Conservation (phyloP, 345 rosid genomes). For the Linum lewisii region DNA sequence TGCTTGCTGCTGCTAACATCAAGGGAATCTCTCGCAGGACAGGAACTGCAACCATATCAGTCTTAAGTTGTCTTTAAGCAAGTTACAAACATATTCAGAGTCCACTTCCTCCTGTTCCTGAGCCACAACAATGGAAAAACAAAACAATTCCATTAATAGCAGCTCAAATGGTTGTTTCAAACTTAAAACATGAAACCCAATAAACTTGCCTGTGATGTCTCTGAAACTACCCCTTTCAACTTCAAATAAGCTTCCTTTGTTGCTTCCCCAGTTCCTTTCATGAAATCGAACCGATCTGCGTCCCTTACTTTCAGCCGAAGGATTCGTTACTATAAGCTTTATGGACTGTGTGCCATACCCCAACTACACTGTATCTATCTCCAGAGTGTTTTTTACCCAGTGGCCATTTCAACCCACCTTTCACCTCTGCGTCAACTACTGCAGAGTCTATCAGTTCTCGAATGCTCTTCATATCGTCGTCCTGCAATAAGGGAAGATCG, state of each 20-base stretch:
- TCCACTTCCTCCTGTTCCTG: conserved; percentile 26
- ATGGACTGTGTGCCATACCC: conserved; percentile 34
- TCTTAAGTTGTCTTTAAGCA: conserved; percentile 30
- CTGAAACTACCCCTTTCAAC: conserved; percentile 39
- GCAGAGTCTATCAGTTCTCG: conserved; percentile 35
- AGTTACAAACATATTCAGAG: conserved; percentile 6
- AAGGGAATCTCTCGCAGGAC: conserved; percentile 8
- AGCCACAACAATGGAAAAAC: background rate
- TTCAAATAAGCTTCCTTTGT: conserved; percentile 31
- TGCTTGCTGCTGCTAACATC: background rate
- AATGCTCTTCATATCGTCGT: conserved; percentile 41
- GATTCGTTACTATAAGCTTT: conserved; percentile 31
- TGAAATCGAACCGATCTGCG: conserved; percentile 49
- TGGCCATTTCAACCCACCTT: conserved; percentile 71
- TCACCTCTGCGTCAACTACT: conserved; percentile 43
- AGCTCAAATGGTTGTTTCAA: background rate
- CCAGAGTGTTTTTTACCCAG: conserved; percentile 31
- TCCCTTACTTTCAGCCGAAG: conserved; percentile 41
- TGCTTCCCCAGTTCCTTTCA: conserved; percentile 27
- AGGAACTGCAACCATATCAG: conserved; percentile 39
- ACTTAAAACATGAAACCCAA: background rate
- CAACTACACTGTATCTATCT: conserved; percentile 33
- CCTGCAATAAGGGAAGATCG: conserved; percentile 27
- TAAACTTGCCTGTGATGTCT: conserved; percentile 18
- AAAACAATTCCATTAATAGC: background rate